These are phyloP conservation scores for Myxozyma udenii DNA, from an alignment of 805 yeast species.

Conservation along the genomic window DNA sequence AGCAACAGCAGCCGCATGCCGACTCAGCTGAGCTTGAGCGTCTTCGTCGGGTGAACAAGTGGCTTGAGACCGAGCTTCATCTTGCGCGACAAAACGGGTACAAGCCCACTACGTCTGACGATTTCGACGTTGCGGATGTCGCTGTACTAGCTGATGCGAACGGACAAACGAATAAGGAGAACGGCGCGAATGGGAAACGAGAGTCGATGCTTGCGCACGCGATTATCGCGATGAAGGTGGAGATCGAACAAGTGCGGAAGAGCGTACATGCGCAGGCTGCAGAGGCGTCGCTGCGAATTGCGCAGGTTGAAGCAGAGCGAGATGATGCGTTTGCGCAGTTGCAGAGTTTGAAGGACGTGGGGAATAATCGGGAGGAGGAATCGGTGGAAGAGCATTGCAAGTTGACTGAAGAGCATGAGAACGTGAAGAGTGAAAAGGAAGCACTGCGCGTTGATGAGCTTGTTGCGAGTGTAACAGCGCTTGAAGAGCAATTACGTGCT, in stretches of 20 bases:
- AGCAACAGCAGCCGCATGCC: not conserved
- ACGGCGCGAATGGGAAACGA: not conserved
- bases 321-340: constrained; percentile 16
- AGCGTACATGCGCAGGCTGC: constrained; percentile 12
- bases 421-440: not conserved
- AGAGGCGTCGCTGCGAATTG: constrained; percentile 17
- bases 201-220: constrained; percentile 19
- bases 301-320: constrained; percentile 17
- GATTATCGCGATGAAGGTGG: constrained; percentile 27
- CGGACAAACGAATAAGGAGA: constrained; percentile 1
- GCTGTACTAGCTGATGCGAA: not conserved
- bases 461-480: not conserved
- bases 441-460: not conserved
- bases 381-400: not conserved
- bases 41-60: constrained; percentile 19
- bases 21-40: constrained; percentile 15
- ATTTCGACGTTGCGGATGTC: not conserved
- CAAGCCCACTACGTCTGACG: constrained; percentile 7
- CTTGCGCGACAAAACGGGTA: constrained; percentile 31
- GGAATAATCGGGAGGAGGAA: not conserved
- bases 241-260: constrained; percentile 22
- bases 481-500: constrained; percentile 1
- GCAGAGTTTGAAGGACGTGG: constrained; percentile 2
- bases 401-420: not conserved
- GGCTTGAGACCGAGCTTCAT: constrained; percentile 31